phyloP scores from a whole-genome alignment of 305 asterid species.

The Euphrasia arctica region DNA sequence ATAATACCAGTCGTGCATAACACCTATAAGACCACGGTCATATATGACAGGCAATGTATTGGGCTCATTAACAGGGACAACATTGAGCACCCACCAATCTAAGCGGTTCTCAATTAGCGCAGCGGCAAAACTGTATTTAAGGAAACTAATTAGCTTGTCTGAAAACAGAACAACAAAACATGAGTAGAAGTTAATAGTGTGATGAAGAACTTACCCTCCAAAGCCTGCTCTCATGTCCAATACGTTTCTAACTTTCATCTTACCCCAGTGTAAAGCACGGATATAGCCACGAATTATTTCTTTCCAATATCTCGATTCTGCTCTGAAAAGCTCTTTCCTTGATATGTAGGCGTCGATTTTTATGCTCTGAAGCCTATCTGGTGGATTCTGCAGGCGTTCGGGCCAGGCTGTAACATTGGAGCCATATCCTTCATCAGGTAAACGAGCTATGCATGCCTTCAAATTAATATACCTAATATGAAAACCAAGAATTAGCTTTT shows the following conservation, averaged over 20 bases:
- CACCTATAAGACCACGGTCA: slow-evolving; percentile 92
- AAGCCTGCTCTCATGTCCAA: slow-evolving; percentile 94
- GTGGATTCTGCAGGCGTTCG: slow-evolving; percentile 71
- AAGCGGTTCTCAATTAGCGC: slow-evolving; percentile 63
- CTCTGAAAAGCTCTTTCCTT: slow-evolving; percentile 68
- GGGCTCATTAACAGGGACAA: slow-evolving; percentile 84
- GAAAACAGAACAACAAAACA: slow-evolving; percentile 4
- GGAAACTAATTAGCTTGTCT: slow-evolving; percentile 1
- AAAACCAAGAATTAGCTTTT: slow-evolving; percentile 20
- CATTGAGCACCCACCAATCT: slow-evolving; percentile 86
- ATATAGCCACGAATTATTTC: slow-evolving; percentile 64
- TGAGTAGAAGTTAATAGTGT: slow-evolving; percentile 9
- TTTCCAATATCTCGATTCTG: slow-evolving; percentile 74
- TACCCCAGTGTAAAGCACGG: slow-evolving; percentile 56
- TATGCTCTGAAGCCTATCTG: slow-evolving; percentile 82
- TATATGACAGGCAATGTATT: slow-evolving; percentile 87
- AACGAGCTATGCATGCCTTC: slow-evolving; percentile 70
- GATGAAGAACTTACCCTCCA: slow-evolving; percentile 67
- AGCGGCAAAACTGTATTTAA: slow-evolving; percentile 71
- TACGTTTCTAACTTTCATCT: slow-evolving; percentile 61
- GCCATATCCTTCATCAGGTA: slow-evolving; percentile 76
- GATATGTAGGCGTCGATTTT: slow-evolving; percentile 66
- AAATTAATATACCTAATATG: slow-evolving; percentile 64
- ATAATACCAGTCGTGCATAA: slow-evolving; percentile 85
- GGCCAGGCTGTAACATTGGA: slow-evolving; percentile 77